Base-by-base conservation (phyloP, 2,329 filamentous ascomycete species). In the Fusarium sacchari region DNA sequence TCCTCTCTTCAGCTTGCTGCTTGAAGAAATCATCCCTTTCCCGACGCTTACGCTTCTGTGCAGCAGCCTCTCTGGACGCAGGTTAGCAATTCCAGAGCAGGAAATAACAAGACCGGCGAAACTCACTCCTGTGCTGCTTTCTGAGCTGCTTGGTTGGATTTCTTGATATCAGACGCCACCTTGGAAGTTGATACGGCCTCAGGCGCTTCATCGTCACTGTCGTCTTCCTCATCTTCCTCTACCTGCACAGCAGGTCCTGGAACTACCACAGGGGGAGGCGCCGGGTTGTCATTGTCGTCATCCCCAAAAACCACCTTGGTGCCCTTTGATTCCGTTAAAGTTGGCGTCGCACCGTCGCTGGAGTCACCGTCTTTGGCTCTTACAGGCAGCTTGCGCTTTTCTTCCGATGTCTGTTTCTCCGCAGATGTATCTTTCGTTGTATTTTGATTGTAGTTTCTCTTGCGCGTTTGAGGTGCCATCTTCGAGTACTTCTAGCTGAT, bases 181-280 rank as follows among this genome's bases (percentile, higher is more conserved):
- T 83, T 83, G 18, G 81, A 79, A 3, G 87, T 88, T 1, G 88
- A 90, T n/a, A 90, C 84, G 7, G 87, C 88, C 79, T 90, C 89
- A 14, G 88, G 88, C 0, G 88, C 88, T 53, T 87, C 88, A 59
- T 90, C 88, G 47, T 88, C 87, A 46, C 85, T 85, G 17, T 84
- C 84, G 4, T 82, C 80, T 7, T 83, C 82, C 4, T 82, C 81
- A 7, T 47, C 26, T 22, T 79, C 77, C 3, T 74, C 62, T 22
- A 73, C 72, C 18, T 63, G 59, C 14, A 64, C 68, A 34, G 44
- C 60, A 15, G 74, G 46, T 60, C 78, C 69, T 44, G 61, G 43
- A 12, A 66, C 13, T 7, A 60, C 32, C 5, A 58, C 40, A 7
- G 73, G 67, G 15, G 63, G 62, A 26, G 71, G 55, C 30, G 57